phyloP scores from a whole-genome alignment of 345 rosid genomes.

The Corymbia maculata region DNA sequence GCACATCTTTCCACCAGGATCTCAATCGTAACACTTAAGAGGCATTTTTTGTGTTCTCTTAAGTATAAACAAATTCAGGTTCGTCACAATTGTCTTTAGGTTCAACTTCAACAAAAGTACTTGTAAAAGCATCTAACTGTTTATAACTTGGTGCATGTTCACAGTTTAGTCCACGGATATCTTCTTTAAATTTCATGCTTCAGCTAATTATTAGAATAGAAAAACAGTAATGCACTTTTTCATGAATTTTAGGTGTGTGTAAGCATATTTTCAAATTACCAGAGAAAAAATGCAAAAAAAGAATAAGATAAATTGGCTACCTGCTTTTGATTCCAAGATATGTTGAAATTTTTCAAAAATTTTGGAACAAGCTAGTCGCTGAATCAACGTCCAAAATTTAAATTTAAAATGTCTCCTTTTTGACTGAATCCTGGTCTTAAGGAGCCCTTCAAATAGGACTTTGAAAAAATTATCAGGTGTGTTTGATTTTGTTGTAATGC shows the following conservation, averaged over 20 bases:
- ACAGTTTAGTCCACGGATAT: not conserved
- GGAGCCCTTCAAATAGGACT: not conserved
- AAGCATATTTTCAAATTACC: not conserved
- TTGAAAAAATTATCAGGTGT: not conserved
- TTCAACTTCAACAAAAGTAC: not conserved
- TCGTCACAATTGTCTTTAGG: not conserved
- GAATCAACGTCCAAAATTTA: not conserved
- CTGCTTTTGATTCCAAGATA: not conserved
- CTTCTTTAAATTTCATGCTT: not conserved
- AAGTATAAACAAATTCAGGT: not conserved
- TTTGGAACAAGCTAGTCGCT: not conserved
- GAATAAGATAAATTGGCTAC: not conserved
- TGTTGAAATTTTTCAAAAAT: not conserved
- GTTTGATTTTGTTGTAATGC: not conserved
- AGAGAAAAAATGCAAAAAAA: not conserved
- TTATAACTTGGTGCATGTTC: not conserved
- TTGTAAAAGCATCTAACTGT: not conserved
- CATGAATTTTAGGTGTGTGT: not conserved
- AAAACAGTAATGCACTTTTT: not conserved
- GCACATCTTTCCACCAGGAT: not conserved
- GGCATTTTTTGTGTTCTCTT: not conserved
- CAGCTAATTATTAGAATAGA: not conserved
- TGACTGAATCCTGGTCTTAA: not conserved
- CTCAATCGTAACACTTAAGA: not conserved
- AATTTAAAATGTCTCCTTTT: not conserved